Evolutionary conservation across 495 filamentous ascomycete species (phyloP), one percentile per base, ranked within the genome.

Genomic region (Penicillium antarcticum): DNA sequence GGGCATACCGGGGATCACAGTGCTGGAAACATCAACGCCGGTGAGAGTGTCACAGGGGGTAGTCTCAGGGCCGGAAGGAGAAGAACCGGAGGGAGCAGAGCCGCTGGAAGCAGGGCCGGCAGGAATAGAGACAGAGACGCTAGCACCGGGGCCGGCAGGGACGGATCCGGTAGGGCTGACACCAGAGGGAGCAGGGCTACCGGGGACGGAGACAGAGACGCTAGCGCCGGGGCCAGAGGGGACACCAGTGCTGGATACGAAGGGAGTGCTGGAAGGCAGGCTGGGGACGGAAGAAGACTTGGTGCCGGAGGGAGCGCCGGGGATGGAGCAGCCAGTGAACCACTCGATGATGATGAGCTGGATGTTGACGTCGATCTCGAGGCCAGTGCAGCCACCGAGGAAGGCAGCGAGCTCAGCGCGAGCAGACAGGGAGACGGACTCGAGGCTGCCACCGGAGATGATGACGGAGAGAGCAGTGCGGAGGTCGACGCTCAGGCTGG

Each of bases 361-460:
- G 39, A 76, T 59, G 56, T 43, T 60, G 17, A 62, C 34, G 36
- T 60, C 58, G 37, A 66, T 63, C 39, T 63, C 52, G 31, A 66
- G 46, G 44, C 32, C 39, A 39, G 55, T 53, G 60, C 57, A 66
- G 50, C 71, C 70, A 60, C 66, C 59, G 17, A 71, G 56, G 65
- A 75, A 62, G 51, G 69, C 71, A 68, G 68, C 63, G 12, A 76
- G 58, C 57, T 76, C 65, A 40, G 71, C 62, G 52, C 68, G 65
- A 46, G 69, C 60, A 14, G 65, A 63, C 36, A 67, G 53, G 40
- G 71, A 69, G 39, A 75, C 55, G 35, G 42, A 49, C 37, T 63
- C 42, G 7, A 76, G 42, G 57, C 65, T 65, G 61, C 74, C 62
- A 14, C 73, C 73, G 14, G 59, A 59, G 45, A 61, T 52, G 31